These are phyloP conservation scores for Termitomyces sp. DNA, from an alignment of 1,284 basidiomycete genomes.

Conservation along the genomic window DNA sequence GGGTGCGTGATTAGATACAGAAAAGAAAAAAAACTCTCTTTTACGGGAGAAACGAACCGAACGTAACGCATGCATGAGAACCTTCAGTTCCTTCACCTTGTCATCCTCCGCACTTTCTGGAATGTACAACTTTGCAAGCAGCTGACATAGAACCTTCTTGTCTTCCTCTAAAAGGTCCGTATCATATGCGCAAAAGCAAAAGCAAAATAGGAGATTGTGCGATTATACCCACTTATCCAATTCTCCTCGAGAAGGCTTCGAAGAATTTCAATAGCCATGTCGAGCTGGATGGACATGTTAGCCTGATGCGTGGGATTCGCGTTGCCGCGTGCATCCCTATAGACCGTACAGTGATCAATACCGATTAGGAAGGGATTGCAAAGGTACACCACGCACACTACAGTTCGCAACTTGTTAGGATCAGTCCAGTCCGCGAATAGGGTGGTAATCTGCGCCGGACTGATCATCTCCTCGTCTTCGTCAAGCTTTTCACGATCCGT, in stretches of 20 bases:
- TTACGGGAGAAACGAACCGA: constrained; percentile 41
- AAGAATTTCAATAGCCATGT: constrained; percentile 67
- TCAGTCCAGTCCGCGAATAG: constrained; percentile 87
- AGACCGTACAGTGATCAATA: not conserved
- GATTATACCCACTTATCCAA: constrained; percentile 35
- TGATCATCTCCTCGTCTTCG: constrained; percentile 64
- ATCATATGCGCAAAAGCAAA: not conserved
- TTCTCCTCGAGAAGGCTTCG: constrained; percentile 44
- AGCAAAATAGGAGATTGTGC: not conserved
- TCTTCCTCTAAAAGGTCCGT: constrained; percentile 57
- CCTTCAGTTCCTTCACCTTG: constrained; percentile 60
- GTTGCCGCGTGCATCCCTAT: constrained; percentile 20
- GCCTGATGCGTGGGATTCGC: constrained; percentile 20
- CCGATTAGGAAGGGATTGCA: not conserved
- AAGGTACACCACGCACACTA: constrained; percentile 41
- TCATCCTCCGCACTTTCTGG: constrained; percentile 69
- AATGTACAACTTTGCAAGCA: constrained; percentile 70
- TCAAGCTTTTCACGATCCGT: constrained; percentile 58
- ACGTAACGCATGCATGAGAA: constrained; percentile 58
- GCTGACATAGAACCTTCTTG: constrained; percentile 70
- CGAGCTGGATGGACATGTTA: constrained; percentile 61
- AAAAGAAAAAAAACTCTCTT: not conserved
- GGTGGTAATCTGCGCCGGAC: constrained; percentile 59
- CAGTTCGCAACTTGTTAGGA: constrained; percentile 50
- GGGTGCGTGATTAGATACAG: not conserved